Percentiles rank a stretch among this genome's conserved stretches.
These are phyloP conservation scores for Neofusicoccum cordaticola DNA, from an alignment of 2,329 filamentous ascomycete species.

Conservation along the genomic window DNA sequence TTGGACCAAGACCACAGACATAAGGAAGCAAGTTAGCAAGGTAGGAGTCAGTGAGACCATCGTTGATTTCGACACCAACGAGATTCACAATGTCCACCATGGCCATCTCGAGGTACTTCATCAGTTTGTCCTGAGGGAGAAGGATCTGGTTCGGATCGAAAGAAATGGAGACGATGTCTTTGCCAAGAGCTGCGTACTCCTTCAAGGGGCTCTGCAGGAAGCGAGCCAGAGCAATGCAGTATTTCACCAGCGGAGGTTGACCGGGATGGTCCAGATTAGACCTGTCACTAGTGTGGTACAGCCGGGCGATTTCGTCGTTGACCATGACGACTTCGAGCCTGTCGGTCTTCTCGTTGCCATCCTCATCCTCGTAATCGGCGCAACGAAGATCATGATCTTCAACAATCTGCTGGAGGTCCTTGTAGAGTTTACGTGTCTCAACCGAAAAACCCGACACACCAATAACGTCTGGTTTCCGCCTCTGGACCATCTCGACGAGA, in stretches of 20 bases:
- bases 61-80: conserved; percentile 91
- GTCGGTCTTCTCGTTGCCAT: conserved; percentile 71
- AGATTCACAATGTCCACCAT: conserved; percentile 99
- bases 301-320: conserved; percentile 93
- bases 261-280: conserved; percentile 78
- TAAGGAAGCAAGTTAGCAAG: conserved; percentile 87
- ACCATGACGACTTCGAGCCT: conserved; percentile 84
- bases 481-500: conserved; percentile 75
- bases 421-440: conserved; percentile 79
- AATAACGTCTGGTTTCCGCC: conserved; percentile 83
- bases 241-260: conserved; percentile 73
- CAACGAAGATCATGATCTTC: conserved; percentile 73
- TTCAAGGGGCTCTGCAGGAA: conserved; percentile 96
- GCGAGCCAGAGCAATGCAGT: conserved; percentile 83
- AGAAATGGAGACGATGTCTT: conserved; percentile 78
- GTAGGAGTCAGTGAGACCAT: conserved; percentile 77
- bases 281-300: conserved; percentile 88
- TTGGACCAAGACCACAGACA: conserved; percentile 83
- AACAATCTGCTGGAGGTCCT: conserved; percentile 76
- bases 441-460: conserved; percentile 85
- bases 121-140: conserved; percentile 80
- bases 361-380: conserved; percentile 73
- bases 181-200: conserved; percentile 90
- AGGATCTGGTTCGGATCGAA: conserved; percentile 91
- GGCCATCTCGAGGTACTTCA: conserved; percentile 85